These are phyloP conservation scores for Hyaloscypha variabilis DNA, from an alignment of 495 filamentous ascomycete genomes.

Conservation along the genomic window DNA sequence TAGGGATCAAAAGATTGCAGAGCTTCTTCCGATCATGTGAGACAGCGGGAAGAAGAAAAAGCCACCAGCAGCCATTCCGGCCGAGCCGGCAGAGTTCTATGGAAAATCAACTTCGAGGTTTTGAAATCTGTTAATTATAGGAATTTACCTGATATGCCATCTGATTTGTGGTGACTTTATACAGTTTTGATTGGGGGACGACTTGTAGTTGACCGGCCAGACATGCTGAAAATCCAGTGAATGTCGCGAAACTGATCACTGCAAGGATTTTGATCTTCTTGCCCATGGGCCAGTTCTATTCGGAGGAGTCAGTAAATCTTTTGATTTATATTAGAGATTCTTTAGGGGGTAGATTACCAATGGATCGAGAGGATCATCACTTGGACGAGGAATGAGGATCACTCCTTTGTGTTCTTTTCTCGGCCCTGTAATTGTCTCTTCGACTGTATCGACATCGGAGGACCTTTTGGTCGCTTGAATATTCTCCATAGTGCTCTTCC, in stretches of 20 bases:
- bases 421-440: neutral
- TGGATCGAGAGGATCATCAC: conserved; percentile 27
- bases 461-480: neutral
- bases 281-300: conserved; percentile 12
- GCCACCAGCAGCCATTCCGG: conserved; percentile 43
- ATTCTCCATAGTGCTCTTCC: neutral
- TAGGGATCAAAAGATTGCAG: conserved; percentile 46
- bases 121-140: neutral
- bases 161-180: conserved; percentile 9
- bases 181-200: conserved; percentile 9
- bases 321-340: neutral
- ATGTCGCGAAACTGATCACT: conserved; percentile 2
- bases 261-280: conserved; percentile 12
- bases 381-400: conserved; percentile 31
- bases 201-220: conserved; percentile 1
- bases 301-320: neutral
- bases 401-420: conserved; percentile 14
- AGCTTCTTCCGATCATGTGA: conserved; percentile 41
- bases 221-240: neutral
- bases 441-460: neutral
- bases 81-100: conserved; percentile 43
- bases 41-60: conserved; percentile 45
- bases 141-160: conserved; percentile 12
- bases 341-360: conserved; percentile 5
- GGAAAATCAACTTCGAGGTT: neutral